Evolutionary conservation across 2,329 filamentous ascomycete species (phyloP), one percentile per base, ranked within the genome.

Genomic region (Fusarium secorum): DNA sequence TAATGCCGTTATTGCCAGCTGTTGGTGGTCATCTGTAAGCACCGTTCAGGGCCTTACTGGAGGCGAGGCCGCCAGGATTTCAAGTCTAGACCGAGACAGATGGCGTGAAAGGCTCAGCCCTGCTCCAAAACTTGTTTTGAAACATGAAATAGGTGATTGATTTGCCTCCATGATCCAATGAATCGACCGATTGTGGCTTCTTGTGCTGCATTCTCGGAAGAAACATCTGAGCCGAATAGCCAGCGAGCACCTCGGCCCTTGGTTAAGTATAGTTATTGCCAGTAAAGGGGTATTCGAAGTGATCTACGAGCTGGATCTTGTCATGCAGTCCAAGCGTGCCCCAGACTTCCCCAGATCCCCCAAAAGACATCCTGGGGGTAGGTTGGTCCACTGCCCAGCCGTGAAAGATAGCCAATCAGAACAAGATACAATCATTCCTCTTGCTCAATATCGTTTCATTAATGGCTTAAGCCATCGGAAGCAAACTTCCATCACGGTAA

Each of bases 101-200:
- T 63, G 68, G 57, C 55, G 65, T 63, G 54, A 46, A 59, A 49
- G 17, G 17, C 44, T 14, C 41, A 44, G 17, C 20, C 30, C 10
- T 48, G 36, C 26, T 26, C 11, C 44, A 38, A 33, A 35, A 56
- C 33, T 18, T 42, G 42, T 22, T 28, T 44, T 9, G 20, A 24
- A 35, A 7, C 7, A 44, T 15, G 32, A 18, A 10, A 18, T 36
- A 7, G 3, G 17, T 7, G 14, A 22, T 18, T 22, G 13, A 30
- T 26, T 28, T 44, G 42, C 32, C 42, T 32, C 44, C 33, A 9
- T 28, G 18, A 22, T 17, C n/a, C 17, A 38, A 52, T 39, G n/a
- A 13, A 60, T 57, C 41, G 41, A 7, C 55, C 26, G 49, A 54
- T 58, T 53, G 45, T 65, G 51, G 45, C 55, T 30, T 28, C 32